Evolutionary conservation across 1,139 yeast genomes (phyloP).

Genomic region (Suhomyces kunorum): DNA sequence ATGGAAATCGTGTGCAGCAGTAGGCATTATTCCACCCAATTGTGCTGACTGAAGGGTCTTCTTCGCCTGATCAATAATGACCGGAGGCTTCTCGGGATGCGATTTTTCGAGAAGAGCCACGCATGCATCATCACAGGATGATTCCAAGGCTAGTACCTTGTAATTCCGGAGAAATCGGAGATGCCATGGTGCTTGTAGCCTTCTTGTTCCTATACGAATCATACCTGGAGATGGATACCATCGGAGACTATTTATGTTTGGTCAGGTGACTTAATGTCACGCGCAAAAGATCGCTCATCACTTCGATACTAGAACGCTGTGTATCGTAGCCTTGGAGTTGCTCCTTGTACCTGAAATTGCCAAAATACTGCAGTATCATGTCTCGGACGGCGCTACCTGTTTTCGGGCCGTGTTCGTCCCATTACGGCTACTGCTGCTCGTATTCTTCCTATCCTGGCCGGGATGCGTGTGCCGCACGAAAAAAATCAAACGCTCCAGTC

Average conservation of each 20-base stretch:
- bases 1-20: conserved; percentile 81
- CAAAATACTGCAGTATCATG: too few species aligned
- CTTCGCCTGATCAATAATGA: conserved; percentile 60
- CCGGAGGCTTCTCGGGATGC: conserved; percentile 39
- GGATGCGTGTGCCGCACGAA: conserved; percentile 6
- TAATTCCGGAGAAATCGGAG: conserved; percentile 31
- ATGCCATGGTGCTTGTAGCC: background rate
- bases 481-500: conserved; percentile 9
- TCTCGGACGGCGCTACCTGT: too few species aligned
- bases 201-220: background rate
- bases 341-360: too few species aligned
- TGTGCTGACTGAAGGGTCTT: conserved; percentile 64
- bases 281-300: too few species aligned
- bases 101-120: conserved; percentile 69
- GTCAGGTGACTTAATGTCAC: background rate
- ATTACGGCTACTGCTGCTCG: too few species aligned
- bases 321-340: too few species aligned
- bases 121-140: conserved; percentile 95
- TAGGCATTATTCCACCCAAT: conserved; percentile 87
- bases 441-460: background rate
- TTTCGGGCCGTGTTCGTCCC: too few species aligned
- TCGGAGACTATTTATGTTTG: background rate
- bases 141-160: conserved; percentile 80
- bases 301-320: too few species aligned
- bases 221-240: background rate